Evolutionary conservation across 495 filamentous ascomycete species (phyloP), one percentile per base, ranked within the genome.

Genomic region (Cairneyella variabilis): DNA sequence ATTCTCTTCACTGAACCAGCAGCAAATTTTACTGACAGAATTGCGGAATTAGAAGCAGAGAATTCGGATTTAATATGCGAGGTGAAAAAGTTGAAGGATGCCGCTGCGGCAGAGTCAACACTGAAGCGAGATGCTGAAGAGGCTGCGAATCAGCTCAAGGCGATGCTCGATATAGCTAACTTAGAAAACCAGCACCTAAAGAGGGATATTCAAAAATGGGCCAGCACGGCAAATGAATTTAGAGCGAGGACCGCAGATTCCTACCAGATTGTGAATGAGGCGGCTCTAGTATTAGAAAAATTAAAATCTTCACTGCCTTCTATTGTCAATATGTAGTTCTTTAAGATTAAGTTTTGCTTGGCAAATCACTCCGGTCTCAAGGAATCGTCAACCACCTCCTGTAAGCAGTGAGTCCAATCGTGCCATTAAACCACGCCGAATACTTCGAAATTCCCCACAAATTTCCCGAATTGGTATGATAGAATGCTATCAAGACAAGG

Each of bases 21-120:
- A 56, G 53, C 34, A 56, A 56, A 56, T n/a, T 49, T 56, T 56
- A 56, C 36, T 50, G 27, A 56, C 21, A 56, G 53, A 56, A 56
- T 56, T 50, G 45, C 53, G 23, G 45, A 50, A 56, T 50, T 56
- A 56, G 53, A 56, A 56, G 53, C 46, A 49, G 44, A 56, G 17
- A 56, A 56, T 56, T 56, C 44, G 23, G 37, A 18, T 17, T 49
- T 56, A 56, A 48, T 48, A 20, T 7, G 44, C 32, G 20, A 56
- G 53, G 44, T 56, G 1, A 56, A 56, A 21, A 48, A 56, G 32
- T 56, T 48, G 16, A 40, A 56, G 34, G 34, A 56, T 5, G 25
- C 44, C 42, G 16, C 26, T 39, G 20, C 17, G 27, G 44, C 27
- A 56, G 44, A 56, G 53, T 56, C 21, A 49, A 56, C 34, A 48